Conservation (phyloP, 164 flowering plant genomes). For the Nymphaea thermarum region DNA sequence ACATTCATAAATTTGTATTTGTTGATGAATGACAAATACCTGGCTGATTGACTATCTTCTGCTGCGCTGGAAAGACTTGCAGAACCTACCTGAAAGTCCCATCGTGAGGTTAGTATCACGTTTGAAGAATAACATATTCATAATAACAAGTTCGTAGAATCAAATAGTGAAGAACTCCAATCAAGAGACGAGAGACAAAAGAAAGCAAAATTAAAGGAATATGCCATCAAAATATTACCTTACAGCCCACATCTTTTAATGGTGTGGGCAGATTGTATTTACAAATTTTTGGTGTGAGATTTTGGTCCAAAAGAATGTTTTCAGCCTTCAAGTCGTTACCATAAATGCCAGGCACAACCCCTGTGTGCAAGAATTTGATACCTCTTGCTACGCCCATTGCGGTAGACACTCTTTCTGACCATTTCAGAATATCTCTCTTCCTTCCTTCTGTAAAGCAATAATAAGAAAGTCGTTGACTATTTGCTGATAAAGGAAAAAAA, state of each 20-base stretch:
- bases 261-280: constrained; percentile 50
- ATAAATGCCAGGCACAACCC: constrained; percentile 40
- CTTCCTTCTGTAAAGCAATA: constrained; percentile 26
- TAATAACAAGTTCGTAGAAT: not conserved
- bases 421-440: constrained; percentile 49
- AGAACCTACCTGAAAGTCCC: constrained; percentile 28
- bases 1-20: not conserved
- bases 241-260: constrained; percentile 6
- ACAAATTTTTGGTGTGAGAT: constrained; percentile 56
- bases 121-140: not conserved
- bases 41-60: constrained; percentile 10
- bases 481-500: not conserved
- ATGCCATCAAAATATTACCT: constrained; percentile 22
- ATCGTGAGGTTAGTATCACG: not conserved
- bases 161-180: not conserved
- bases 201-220: not conserved
- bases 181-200: not conserved
- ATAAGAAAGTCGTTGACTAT: not conserved
- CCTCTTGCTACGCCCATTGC: constrained; percentile 67
- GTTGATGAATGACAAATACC: constrained; percentile 11
- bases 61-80: constrained; percentile 30
- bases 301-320: constrained; percentile 58
- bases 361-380: constrained; percentile 68
- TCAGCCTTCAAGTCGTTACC: constrained; percentile 58
- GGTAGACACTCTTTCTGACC: constrained; percentile 75